phyloP scores from a whole-genome alignment of 2,329 filamentous ascomycete species.

The Fusarium graminum region DNA sequence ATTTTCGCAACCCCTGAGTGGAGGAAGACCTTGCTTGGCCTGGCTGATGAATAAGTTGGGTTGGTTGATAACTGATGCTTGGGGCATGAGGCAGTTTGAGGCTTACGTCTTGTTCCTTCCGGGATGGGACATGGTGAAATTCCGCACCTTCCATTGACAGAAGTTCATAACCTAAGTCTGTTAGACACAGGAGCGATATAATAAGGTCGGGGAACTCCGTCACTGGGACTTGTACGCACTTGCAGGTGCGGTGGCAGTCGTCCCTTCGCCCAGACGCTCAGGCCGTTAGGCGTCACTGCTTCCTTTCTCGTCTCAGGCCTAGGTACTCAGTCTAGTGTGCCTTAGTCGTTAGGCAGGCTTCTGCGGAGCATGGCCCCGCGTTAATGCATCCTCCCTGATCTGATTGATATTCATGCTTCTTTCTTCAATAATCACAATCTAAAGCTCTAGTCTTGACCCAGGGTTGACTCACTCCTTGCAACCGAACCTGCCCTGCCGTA shows the following conservation, averaged over 20 bases:
- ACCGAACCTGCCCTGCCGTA: slow-evolving; percentile 5
- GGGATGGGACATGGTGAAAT: slow-evolving; percentile 12
- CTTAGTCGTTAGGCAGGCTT: slow-evolving; percentile 18
- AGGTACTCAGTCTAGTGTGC: slow-evolving; percentile 1
- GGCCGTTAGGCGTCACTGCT: slow-evolving; percentile 20
- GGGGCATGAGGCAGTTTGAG: neutral
- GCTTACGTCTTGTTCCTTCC: slow-evolving; percentile 6
- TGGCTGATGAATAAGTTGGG: slow-evolving; percentile 18
- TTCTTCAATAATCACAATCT: slow-evolving; percentile 1
- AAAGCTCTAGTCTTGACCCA: slow-evolving; percentile 16
- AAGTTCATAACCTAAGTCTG: slow-evolving; percentile 6
- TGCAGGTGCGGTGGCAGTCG: no score
- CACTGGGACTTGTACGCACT: slow-evolving; percentile 11
- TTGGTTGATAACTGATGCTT: slow-evolving; percentile 15
- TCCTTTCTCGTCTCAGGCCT: slow-evolving; percentile 1
- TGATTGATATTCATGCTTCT: slow-evolving; percentile 3
- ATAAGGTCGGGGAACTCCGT: slow-evolving; percentile 2
- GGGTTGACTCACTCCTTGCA: slow-evolving; percentile 16
- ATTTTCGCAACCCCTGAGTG: slow-evolving; percentile 32
- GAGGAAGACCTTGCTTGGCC: slow-evolving; percentile 10
- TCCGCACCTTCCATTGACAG: slow-evolving; percentile 14
- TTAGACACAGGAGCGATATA: slow-evolving; percentile 1
- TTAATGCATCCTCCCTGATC: slow-evolving; percentile 17
- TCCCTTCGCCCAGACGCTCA: slow-evolving; percentile 18
- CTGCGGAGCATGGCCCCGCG: slow-evolving; percentile 1